Conservation (phyloP, 1,139 yeast species). For the Pichia sp. region DNA sequence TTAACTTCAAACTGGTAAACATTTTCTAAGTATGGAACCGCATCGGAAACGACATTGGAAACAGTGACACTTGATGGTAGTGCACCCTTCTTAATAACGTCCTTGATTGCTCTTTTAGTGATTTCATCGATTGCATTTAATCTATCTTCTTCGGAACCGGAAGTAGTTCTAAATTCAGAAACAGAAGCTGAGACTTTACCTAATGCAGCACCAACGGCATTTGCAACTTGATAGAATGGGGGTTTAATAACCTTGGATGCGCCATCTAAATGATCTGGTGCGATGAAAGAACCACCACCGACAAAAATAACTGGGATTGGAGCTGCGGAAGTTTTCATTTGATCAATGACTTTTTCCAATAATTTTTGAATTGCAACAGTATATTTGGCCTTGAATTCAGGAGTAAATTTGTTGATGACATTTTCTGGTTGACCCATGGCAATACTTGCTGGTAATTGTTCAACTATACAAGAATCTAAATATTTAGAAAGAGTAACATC, state of each 20-base stretch:
- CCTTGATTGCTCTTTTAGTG: background rate
- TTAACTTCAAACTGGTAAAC: conserved; percentile 1
- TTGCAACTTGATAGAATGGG: conserved; percentile 2
- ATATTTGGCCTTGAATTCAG: background rate
- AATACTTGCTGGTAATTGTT: background rate
- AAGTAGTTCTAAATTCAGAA: background rate
- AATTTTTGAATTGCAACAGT: background rate
- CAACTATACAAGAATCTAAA: background rate
- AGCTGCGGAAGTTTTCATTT: background rate
- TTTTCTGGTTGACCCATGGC: background rate
- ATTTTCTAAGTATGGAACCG: conserved; percentile 1
- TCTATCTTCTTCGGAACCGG: background rate
- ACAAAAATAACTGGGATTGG: conserved; percentile 4
- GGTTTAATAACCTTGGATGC: conserved; percentile 1
- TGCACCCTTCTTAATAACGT: conserved; percentile 1
- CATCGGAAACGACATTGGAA: background rate
- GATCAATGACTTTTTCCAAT: conserved; percentile 4
- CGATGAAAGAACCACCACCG: conserved; percentile 3
- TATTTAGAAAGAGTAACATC: conserved; percentile 1
- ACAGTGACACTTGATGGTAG: background rate
- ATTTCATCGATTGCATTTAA: background rate
- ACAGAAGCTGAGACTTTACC: background rate
- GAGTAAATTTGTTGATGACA: background rate
- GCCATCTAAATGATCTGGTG: conserved; percentile 1
- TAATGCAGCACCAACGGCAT: conserved; percentile 4